Evolutionary conservation across 1,284 basidiomycete species (phyloP).

Genomic region (Microstroma glucosiphilum): DNA sequence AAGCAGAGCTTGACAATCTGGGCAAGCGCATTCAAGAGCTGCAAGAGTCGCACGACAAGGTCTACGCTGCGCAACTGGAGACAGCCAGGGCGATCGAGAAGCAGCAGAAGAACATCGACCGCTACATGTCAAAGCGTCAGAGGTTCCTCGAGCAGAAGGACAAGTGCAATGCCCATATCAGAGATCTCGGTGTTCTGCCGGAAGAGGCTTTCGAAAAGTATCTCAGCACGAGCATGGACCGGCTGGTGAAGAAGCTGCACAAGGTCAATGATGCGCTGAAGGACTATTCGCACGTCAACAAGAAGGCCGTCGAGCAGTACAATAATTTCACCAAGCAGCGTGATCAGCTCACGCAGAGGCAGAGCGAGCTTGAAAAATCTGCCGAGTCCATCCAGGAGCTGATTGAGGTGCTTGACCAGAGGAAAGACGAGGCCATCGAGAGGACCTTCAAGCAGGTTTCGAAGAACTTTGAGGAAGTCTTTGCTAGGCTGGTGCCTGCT

Average conservation of each 20-base stretch:
- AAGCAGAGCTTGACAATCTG: conserved; percentile 59
- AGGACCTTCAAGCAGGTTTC: conserved; percentile 96
- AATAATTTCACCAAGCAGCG: conserved; percentile 95
- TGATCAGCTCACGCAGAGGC: conserved; percentile 76
- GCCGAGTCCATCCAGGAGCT: conserved; percentile 85
- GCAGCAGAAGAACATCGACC: conserved; percentile 89
- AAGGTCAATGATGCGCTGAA: conserved; percentile 84
- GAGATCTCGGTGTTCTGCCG: conserved; percentile 89
- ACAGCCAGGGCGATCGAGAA: conserved; percentile 75
- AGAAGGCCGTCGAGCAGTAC: conserved; percentile 98
- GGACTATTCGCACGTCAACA: conserved; percentile 96
- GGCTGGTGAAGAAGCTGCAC: conserved; percentile 84
- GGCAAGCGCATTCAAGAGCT: conserved; percentile 63
- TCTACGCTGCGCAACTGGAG: conserved; percentile 74
- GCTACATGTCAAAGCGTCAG: conserved; percentile 84
- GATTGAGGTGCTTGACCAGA: conserved; percentile 88
- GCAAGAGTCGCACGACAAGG: conserved; percentile 64
- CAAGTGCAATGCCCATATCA: conserved; percentile 85
- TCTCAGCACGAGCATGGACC: conserved; percentile 70
- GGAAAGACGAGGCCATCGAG: conserved; percentile 97
- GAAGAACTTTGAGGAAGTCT: conserved; percentile 92
- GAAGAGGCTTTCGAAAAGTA: conserved; percentile 98
- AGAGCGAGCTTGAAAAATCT: conserved; percentile 82
- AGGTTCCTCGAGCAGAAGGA: conserved; percentile 77
- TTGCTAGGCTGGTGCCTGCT: conserved; percentile 91